Base-by-base conservation (phyloP, 225 moss, liverwort and hornwort genomes). In the Physcomitrium patens region DNA sequence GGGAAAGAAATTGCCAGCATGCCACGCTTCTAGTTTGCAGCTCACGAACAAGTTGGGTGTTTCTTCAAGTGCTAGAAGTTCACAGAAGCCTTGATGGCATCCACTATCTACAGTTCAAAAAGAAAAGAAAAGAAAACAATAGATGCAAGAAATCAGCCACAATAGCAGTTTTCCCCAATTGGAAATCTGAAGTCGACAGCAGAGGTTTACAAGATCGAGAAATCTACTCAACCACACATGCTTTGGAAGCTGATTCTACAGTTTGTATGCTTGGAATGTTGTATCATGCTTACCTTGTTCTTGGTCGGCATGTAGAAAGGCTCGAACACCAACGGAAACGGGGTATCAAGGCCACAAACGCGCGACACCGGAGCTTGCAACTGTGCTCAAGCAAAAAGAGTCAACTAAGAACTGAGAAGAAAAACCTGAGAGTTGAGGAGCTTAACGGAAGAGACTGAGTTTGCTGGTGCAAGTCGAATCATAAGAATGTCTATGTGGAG, bases 281-380 rank as follows among this genome's bases (percentile, higher is more conserved):
- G 7, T 37, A 37, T 37, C 5, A 37, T 37, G 31, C 14, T 18
- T 83, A 99, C 99, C 93, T 93, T 99, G 19, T 95, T 93, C 77
- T 88, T 99, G 16, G 87, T 95, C 13, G 99, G 95, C 95, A 99
- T 93, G 76, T 99, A 99, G 78, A 95, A 99, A 41, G 95, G 99
- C 79, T 99, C 99, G 69, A 76, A 99, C 12, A 94, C 73, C 75
- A 99, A 85, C 51, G 99, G 99, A 77, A 99, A 99, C 1, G 99
- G 99, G 1, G 99, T 99, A 74, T 99, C 99, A 47, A 95, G 89
- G 48, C 93, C 95, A 83, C 95, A 99, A 50, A 99, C 93, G 77
- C 99, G 89, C 10, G 91, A 89, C 14, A 99, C 87, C 2, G 95
- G 99, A 14, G 95, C 99, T 83, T 99, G 95, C 89, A 99, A 78